Evolutionary conservation across 768 basidiomycete genomes (phyloP), one percentile per base, ranked within the genome.

Genomic region (Suillus ampliporus): DNA sequence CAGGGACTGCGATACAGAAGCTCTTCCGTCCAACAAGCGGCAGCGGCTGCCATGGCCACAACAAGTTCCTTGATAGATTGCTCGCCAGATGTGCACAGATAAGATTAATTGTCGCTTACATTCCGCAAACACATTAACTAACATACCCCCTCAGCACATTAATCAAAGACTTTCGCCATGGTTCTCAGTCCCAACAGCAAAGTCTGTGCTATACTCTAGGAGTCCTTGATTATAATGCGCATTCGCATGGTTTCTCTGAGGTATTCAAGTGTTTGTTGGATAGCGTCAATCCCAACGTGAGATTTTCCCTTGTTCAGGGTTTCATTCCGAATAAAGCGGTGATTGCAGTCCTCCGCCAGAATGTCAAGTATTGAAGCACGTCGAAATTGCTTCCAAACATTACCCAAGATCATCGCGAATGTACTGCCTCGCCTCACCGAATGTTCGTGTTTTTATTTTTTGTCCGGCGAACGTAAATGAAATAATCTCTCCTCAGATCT

Each of bases 131-230:
- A 26, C 56, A 50, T 57, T 70, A 31, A 67, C 57, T 68, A 68
- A 64, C 69, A 65, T 64, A 57, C n/a, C 41, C 46, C 52, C 60
- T 64, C 59, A 65, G n/a, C 73, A 92, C 88, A 72, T 82, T 91
- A 74, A 88, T 90, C 65, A 77, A 72, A 66, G 90, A 93, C 63
- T 82, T 89, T 64, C 82, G 75, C 56, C 74, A 77, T 46, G 84
- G 84, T 50, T 73, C 80, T 15, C 79, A 86, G 19, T 70, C 76
- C 10, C 76, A 87, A 65, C 91, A 94, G 71, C 92, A 94, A 75
- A 89, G 89, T 69, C 79, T 94, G 40, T 89, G 89, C 23, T 81
- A 85, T 58, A 75, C 90, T 40, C 77, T 97, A 31, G 91, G 94
- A 15, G 77, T 80, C 34, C 73, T 95, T 46, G 83, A 89, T 72